Evolutionary conservation across 768 basidiomycete genomes (phyloP).

Genomic region (Russula griseocarnosa): DNA sequence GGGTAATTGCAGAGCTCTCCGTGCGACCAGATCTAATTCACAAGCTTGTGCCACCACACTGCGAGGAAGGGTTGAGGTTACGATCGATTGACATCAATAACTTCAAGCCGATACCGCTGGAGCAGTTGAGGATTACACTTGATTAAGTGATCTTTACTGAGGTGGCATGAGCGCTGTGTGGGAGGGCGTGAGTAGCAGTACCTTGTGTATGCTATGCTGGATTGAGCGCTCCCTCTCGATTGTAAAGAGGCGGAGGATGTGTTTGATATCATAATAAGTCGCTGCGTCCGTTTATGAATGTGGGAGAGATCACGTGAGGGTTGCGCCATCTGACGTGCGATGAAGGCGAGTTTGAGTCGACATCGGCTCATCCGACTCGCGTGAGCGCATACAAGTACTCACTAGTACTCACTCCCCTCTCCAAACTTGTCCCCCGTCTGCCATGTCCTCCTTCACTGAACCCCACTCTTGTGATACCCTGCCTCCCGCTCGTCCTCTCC

Average conservation of each 20-base stretch:
- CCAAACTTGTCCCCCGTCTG: background rate
- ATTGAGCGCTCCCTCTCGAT: conserved; percentile 8
- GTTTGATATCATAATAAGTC: conserved; percentile 21
- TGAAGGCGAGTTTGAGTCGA: background rate
- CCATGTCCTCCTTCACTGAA: conserved; percentile 4
- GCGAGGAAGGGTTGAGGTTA: conserved; percentile 82
- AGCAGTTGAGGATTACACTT: conserved; percentile 90
- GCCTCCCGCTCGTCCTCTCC: conserved; percentile 52
- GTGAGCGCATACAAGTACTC: background rate
- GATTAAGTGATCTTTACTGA: conserved; percentile 45
- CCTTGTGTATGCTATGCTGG: conserved; percentile 20
- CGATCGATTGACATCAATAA: conserved; percentile 83
- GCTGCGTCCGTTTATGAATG: background rate
- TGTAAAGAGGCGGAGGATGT: conserved; percentile 8
- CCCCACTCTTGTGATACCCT: conserved; percentile 68
- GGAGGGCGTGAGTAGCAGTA: background rate
- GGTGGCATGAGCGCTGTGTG: background rate
- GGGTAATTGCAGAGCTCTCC: conserved; percentile 69
- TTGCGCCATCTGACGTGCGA: conserved; percentile 15
- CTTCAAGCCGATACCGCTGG: conserved; percentile 96
- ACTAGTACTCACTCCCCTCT: too few relatives aligned
- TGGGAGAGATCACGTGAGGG: conserved; percentile 6
- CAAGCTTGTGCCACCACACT: conserved; percentile 84
- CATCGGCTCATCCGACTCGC: background rate
- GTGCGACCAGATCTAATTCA: conserved; percentile 92